These are phyloP conservation scores for Dendrobium huoshanense DNA, from an alignment of 106 monocot genomes.

Conservation along the genomic window DNA sequence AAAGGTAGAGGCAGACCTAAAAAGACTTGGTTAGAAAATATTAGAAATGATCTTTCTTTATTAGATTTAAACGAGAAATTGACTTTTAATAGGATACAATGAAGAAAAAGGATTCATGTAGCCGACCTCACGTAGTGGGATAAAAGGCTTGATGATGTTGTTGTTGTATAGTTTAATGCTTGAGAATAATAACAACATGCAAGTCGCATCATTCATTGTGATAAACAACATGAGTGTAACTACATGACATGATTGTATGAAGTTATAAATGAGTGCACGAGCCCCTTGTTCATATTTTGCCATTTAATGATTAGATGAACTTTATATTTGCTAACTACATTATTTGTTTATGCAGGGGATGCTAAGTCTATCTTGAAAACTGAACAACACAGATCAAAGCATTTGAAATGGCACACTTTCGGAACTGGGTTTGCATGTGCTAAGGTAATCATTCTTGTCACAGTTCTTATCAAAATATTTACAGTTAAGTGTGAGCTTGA, in stretches of 20 bases:
- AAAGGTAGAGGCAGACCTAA: too few species aligned
- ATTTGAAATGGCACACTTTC: conserved; percentile 50
- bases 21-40: too few species aligned
- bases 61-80: too few species aligned
- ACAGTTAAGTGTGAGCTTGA: not conserved
- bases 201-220: too few species aligned
- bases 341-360: conserved; percentile 54
- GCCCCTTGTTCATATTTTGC: not conserved
- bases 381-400: conserved; percentile 61
- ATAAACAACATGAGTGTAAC: too few species aligned
- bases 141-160: too few species aligned
- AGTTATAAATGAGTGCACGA: not conserved
- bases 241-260: not conserved
- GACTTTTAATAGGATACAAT: too few species aligned
- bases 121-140: too few species aligned
- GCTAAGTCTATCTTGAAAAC: conserved; percentile 71
- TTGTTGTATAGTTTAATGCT: too few species aligned
- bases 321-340: not conserved
- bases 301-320: not conserved
- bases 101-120: too few species aligned
- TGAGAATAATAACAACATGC: too few species aligned
- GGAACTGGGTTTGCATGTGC: conserved; percentile 70
- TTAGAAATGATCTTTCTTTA: too few species aligned
- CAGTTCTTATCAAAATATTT: not conserved
- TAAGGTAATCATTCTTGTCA: conserved; percentile 50